Conservation (phyloP, 164 flowering plant species). For the Magnolia sinica region DNA sequence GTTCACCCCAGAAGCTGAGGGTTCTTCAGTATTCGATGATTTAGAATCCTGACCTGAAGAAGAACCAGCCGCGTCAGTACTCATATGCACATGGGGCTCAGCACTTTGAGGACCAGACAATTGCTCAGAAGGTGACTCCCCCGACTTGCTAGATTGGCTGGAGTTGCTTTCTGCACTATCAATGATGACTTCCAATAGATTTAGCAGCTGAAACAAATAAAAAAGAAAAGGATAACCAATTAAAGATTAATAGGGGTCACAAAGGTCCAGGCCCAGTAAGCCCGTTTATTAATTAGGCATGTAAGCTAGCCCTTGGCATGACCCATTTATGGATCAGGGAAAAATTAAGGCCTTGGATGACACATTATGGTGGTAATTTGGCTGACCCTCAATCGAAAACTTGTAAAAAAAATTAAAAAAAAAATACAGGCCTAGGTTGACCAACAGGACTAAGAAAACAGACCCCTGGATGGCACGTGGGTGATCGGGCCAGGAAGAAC, state of each 20-base stretch:
- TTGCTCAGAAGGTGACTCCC: constrained; percentile 38
- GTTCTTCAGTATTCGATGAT: constrained; percentile 31
- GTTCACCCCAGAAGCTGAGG: constrained; percentile 35
- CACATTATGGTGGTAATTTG: too few species aligned
- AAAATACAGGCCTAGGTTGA: too few species aligned
- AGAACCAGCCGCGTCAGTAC: constrained; percentile 33
- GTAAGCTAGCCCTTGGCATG: too few species aligned
- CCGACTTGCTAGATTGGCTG: constrained; percentile 32
- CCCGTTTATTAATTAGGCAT: too few species aligned
- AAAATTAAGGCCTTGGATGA: too few species aligned
- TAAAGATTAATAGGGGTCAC: not conserved
- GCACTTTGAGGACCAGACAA: constrained; percentile 44
- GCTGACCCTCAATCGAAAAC: too few species aligned
- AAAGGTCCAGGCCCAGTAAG: too few species aligned
- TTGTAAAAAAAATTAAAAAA: too few species aligned
- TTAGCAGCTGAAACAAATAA: constrained; percentile 65
- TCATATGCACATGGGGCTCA: constrained; percentile 34
- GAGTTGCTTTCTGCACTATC: constrained; percentile 68
- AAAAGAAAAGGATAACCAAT: constrained; percentile 8
- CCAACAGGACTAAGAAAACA: too few species aligned
- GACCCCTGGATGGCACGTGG: too few species aligned
- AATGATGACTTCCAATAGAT: constrained; percentile 78
- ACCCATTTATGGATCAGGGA: too few species aligned
- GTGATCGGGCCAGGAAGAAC: too few species aligned
- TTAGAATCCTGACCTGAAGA: constrained; percentile 34